Evolutionary conservation across 768 basidiomycete genomes (phyloP).

Genomic region (Ephemerocybe angulata): DNA sequence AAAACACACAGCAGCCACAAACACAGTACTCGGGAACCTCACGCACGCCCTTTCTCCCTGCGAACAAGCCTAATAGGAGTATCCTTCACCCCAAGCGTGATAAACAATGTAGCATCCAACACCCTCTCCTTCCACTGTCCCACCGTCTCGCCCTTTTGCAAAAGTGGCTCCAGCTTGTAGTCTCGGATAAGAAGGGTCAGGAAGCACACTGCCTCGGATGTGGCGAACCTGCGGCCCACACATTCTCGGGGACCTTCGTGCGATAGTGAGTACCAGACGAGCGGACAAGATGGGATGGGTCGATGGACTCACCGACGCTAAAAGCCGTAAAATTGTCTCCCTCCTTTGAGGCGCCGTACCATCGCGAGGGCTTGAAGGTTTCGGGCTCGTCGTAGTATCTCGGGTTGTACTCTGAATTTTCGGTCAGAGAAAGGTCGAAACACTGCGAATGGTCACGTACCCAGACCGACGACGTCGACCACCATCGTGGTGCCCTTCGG

Average conservation of each 20-base stretch:
- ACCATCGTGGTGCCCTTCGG: slow-evolving; percentile 39
- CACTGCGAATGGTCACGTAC: slow-evolving; percentile 28
- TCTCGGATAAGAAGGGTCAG: slow-evolving; percentile 49
- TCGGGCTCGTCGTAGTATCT: slow-evolving; percentile 47
- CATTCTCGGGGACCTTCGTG: slow-evolving; percentile 47
- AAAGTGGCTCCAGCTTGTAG: slow-evolving; percentile 47
- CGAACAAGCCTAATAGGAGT: slow-evolving; percentile 31
- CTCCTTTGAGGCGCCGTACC: slow-evolving; percentile 40
- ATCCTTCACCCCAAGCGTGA: slow-evolving; percentile 33
- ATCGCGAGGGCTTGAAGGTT: slow-evolving; percentile 48
- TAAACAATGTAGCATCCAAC: slow-evolving; percentile 31
- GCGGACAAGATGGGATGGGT: background rate
- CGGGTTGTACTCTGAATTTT: slow-evolving; percentile 42
- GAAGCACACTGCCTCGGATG: slow-evolving; percentile 49
- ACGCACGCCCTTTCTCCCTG: slow-evolving; percentile 19
- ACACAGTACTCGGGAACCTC: too few relatives aligned
- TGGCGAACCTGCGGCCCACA: slow-evolving; percentile 54
- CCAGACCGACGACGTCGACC: slow-evolving; percentile 47
- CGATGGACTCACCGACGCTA: slow-evolving; percentile 35
- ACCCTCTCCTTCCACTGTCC: slow-evolving; percentile 36
- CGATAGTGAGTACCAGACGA: background rate
- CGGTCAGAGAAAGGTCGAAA: background rate
- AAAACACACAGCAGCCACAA: too few relatives aligned
- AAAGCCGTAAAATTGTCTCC: slow-evolving; percentile 46
- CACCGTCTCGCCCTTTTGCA: slow-evolving; percentile 36